These are phyloP conservation scores for Sechiopsis laciniata DNA, from an alignment of 306 rosid genomes.

Conservation along the genomic window DNA sequence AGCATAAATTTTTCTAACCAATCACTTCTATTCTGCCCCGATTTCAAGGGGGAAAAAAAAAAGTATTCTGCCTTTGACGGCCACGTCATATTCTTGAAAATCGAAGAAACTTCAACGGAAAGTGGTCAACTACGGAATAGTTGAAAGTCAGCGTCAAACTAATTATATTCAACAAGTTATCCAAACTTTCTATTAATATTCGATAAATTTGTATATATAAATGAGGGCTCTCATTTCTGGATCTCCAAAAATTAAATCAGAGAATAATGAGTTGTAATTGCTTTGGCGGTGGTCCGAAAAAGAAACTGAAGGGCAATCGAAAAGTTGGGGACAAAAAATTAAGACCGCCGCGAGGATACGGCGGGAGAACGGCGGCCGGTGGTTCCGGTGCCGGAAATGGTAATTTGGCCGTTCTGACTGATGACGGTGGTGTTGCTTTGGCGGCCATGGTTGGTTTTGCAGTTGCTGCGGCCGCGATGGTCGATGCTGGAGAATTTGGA, in stretches of 20 bases:
- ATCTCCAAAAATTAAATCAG: background rate
- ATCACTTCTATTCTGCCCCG: too few relatives aligned
- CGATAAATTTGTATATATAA: background rate
- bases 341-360: slow-evolving; percentile 2
- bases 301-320: background rate
- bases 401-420: slow-evolving; percentile 10
- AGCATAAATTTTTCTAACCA: too few relatives aligned
- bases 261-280: background rate
- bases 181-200: background rate
- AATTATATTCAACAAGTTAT: too few relatives aligned
- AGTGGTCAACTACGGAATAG: too few relatives aligned
- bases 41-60: too few relatives aligned
- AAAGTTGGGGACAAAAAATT: background rate
- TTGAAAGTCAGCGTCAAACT: too few relatives aligned
- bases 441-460: slow-evolving; percentile 4
- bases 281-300: background rate
- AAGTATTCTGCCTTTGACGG: too few relatives aligned
- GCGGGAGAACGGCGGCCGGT: background rate
- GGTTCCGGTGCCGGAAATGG: background rate
- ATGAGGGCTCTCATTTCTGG: background rate
- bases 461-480: background rate
- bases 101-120: too few relatives aligned
- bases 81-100: too few relatives aligned
- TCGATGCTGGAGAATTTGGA: background rate
- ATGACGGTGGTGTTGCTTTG: background rate